Base-by-base conservation (phyloP, 108 stramenopile species). In the Stephanodiscus triporus region DNA sequence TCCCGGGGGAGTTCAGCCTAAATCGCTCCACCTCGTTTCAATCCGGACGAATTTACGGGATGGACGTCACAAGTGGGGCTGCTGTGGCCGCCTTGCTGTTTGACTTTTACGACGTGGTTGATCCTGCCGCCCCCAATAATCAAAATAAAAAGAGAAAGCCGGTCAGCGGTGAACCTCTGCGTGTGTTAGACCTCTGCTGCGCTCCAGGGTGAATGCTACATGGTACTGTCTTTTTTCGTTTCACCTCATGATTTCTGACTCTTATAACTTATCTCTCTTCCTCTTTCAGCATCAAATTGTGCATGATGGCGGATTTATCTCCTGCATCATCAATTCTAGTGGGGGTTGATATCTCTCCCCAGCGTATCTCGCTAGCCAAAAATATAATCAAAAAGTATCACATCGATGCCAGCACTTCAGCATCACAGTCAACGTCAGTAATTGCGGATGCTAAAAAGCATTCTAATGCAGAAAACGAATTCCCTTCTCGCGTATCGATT, bases 101-200 rank as follows among this genome's bases (percentile, higher is more conserved):
- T 27, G 73, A 80, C 56, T 23, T 60, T 43, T 79, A 84, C 57
- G 86, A 75, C 72, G 51, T 30, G 4, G 47, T 29, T 16, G 29
- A 56, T 30, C 53, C 62, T 59, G 53, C 17, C 19, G 19, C n/a
- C 22, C 14, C 23, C 10, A 16, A 68, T 38, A 53, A 62, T 34
- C 29, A 4, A 40, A 40, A 38, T 2, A 23, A 60, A 9, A 73
- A 38, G 34, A 71, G 19, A 27, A 16, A 57, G 2, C 26, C 2
- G 24, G 54, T 11, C 26, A 54, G 70, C 45, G 9, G 26, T 20
- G 51, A 58, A 38, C 68, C 73, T 14, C 22, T 93, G 13, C 81
- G 91, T 14, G 83, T 96, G 6, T 73, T 97, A 42, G 97, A 97
- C 82, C 68, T 97, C 38, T 97, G 97, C 63, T 95, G 93, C 65